These are phyloP conservation scores for Talaromyces thailandensis DNA, from an alignment of 495 filamentous ascomycete genomes.

Conservation along the genomic window DNA sequence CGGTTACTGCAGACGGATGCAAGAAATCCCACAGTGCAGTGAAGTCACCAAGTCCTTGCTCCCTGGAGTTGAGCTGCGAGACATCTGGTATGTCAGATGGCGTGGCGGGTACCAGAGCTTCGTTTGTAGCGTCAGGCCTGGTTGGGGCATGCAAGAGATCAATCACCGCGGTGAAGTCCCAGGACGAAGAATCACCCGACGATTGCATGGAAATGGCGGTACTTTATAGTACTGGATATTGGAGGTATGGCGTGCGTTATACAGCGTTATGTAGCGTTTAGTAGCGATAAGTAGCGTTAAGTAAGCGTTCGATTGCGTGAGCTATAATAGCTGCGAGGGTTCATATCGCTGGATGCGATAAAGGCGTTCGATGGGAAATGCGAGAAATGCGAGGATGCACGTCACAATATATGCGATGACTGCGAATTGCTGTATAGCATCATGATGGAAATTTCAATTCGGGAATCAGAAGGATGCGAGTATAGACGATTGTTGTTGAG, in stretches of 20 bases:
- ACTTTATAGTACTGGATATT: background rate
- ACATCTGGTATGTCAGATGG: background rate
- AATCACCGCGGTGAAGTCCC: conserved; percentile 42
- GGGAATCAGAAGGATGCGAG: background rate
- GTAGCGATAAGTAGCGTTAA: background rate
- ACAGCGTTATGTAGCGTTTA: background rate
- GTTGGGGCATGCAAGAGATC: conserved; percentile 37
- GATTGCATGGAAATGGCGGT: conserved; percentile 12
- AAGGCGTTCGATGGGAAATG: background rate
- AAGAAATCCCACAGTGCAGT: conserved; percentile 28
- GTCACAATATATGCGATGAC: background rate
- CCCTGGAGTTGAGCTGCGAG: background rate
- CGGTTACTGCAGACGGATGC: conserved; percentile 1
- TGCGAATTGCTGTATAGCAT: background rate
- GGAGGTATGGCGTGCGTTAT: background rate
- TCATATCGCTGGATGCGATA: background rate
- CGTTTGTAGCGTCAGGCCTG: background rate
- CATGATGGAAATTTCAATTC: background rate
- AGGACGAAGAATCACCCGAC: conserved; percentile 20
- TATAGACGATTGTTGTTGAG: background rate
- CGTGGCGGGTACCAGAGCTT: background rate
- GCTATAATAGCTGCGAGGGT: background rate
- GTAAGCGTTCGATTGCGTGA: background rate
- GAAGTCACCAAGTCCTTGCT: conserved; percentile 29
- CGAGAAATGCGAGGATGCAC: background rate